A percentile compares a stretch with the other conserved stretches of the same genome.
Evolutionary conservation across 2,329 filamentous ascomycete species (phyloP).

Genomic region (Aschersonia sp.): DNA sequence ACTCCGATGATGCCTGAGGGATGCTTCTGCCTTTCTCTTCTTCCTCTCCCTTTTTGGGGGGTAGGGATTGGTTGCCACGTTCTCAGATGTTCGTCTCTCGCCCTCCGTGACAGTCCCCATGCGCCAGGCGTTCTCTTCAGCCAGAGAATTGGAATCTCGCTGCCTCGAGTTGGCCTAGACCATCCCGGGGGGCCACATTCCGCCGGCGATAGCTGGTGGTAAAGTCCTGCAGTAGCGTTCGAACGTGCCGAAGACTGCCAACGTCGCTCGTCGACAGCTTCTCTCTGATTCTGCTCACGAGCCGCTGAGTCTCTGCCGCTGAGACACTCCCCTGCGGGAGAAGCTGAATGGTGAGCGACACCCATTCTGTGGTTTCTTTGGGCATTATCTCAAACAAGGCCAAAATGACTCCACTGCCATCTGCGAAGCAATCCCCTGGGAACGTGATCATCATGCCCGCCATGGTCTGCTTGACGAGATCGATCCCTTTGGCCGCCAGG

Average conservation of each 20-base stretch:
- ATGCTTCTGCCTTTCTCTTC: too few species aligned
- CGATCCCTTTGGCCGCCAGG: conserved; percentile 54
- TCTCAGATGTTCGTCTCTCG: too few species aligned
- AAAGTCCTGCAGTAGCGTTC: conserved; percentile 83
- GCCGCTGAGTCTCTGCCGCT: conserved; percentile 65
- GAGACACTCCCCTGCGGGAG: conserved; percentile 72
- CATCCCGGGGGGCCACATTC: conserved; percentile 90
- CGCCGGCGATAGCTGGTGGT: conserved; percentile 86
- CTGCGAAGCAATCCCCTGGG: conserved; percentile 86
- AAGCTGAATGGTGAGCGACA: conserved; percentile 69
- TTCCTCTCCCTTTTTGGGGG: too few species aligned
- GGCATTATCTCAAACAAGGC: conserved; percentile 80
- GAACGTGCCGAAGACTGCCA: conserved; percentile 56
- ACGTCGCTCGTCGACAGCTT: conserved; percentile 51
- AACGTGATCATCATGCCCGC: conserved; percentile 99
- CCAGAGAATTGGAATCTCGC: conserved; percentile 68
- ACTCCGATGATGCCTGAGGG: too few species aligned
- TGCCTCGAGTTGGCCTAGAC: conserved; percentile 74
- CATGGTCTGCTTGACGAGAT: conserved; percentile 75
- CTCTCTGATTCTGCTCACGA: conserved; percentile 70
- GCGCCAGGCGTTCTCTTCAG: conserved; percentile 8
- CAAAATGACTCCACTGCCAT: conserved; percentile 84
- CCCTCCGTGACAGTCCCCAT: too few species aligned
- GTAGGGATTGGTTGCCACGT: too few species aligned
- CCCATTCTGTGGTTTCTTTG: conserved; percentile 64